Percentiles rank a stretch among this genome's conserved stretches.
Evolutionary conservation across 345 rosid species (phyloP).

Genomic region (Camelina sativa): DNA sequence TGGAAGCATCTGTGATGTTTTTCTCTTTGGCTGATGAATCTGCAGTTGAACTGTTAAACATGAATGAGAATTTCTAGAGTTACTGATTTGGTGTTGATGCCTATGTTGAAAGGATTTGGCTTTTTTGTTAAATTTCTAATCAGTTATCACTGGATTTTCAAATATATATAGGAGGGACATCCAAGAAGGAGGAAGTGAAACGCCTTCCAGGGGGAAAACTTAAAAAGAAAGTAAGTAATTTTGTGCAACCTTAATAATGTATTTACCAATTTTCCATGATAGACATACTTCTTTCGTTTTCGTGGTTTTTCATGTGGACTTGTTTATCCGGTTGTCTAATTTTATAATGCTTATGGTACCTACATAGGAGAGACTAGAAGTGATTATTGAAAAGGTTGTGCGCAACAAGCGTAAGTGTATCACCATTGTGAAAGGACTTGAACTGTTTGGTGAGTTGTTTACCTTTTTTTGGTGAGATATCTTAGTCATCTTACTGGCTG

Average conservation of each 20-base stretch:
- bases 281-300: background rate
- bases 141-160: background rate
- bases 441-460: constrained; percentile 76
- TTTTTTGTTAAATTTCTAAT: background rate
- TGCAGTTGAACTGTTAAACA: background rate
- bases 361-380: constrained; percentile 82
- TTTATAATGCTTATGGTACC: background rate
- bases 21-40: background rate
- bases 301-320: background rate
- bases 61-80: background rate
- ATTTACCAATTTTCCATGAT: background rate
- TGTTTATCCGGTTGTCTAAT: background rate
- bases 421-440: constrained; percentile 91
- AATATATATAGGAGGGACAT: constrained; percentile 48
- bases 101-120: background rate
- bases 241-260: background rate
- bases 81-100: constrained; percentile 10
- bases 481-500: constrained; percentile 3
- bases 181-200: constrained; percentile 80
- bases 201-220: constrained; percentile 94
- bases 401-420: constrained; percentile 96
- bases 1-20: constrained; percentile 10
- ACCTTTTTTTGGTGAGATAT: constrained; percentile 5
- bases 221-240: constrained; percentile 80
- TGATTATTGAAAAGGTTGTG: constrained; percentile 82